Conservation (phyloP, 1,284 basidiomycete genomes). For the Sanghuangporus baumii region DNA sequence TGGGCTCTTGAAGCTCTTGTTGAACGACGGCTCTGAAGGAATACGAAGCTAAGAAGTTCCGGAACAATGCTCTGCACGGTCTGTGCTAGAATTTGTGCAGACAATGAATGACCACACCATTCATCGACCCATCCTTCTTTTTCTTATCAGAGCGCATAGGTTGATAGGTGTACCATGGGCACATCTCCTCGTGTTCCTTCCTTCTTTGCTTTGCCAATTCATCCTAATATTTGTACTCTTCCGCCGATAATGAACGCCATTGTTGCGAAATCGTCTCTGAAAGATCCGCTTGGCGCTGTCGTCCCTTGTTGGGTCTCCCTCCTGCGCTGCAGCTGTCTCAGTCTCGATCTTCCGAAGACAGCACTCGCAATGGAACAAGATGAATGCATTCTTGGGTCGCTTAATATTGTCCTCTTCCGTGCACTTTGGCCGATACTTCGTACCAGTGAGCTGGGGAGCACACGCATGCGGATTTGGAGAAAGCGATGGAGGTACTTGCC, state of each 20-base stretch:
- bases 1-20: constrained; percentile 7
- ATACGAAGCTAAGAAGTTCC: constrained; percentile 5
- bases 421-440: constrained; percentile 64
- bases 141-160: constrained; percentile 38
- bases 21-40: constrained; percentile 9
- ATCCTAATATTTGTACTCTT: constrained; percentile 62
- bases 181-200: constrained; percentile 54
- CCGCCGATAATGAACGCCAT: constrained; percentile 57
- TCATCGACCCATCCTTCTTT: neutral
- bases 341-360: constrained; percentile 52
- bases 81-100: constrained; percentile 7
- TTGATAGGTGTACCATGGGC: constrained; percentile 71
- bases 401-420: constrained; percentile 78
- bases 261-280: constrained; percentile 74
- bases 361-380: constrained; percentile 70
- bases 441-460: constrained; percentile 33
- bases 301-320: constrained; percentile 33
- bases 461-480: constrained; percentile 36
- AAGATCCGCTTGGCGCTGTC: constrained; percentile 52
- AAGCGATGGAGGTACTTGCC: constrained; percentile 30
- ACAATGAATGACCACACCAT: constrained; percentile 5
- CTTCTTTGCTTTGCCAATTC: constrained; percentile 53
- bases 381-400: constrained; percentile 76
- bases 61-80: neutral
- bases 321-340: constrained; percentile 31